phyloP scores from a whole-genome alignment of 23 red algal species.

The Gracilaria caudata region DNA sequence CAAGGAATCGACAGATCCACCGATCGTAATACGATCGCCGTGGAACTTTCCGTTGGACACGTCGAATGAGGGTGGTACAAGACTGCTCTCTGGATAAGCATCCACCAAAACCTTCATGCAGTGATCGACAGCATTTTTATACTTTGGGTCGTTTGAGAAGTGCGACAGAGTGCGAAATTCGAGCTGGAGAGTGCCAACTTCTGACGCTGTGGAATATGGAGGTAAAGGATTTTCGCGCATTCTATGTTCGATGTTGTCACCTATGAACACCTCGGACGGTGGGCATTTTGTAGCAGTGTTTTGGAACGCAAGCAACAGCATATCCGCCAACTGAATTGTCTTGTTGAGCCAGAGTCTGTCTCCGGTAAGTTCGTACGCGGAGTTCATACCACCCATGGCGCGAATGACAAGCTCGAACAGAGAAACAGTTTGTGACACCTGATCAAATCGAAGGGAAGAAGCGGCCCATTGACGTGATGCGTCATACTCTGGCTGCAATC shows the following conservation, averaged over 20 bases:
- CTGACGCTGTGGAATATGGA: slow-evolving; percentile 16
- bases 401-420: slow-evolving; percentile 80
- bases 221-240: not conserved
- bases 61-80: slow-evolving; percentile 32
- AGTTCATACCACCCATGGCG: slow-evolving; percentile 68
- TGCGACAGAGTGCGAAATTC: slow-evolving; percentile 57
- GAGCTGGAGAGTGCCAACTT: slow-evolving; percentile 43
- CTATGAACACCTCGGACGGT: slow-evolving; percentile 16
- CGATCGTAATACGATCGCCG: slow-evolving; percentile 43
- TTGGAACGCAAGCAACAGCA: slow-evolving; percentile 47
- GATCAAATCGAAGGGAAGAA: not conserved
- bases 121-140: slow-evolving; percentile 13
- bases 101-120: slow-evolving; percentile 6
- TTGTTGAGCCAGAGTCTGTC: slow-evolving; percentile 66
- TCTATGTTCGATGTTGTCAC: not conserved
- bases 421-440: slow-evolving; percentile 3
- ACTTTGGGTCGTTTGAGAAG: slow-evolving; percentile 37
- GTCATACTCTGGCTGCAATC: slow-evolving; percentile 59
- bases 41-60: slow-evolving; percentile 1
- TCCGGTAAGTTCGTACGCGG: slow-evolving; percentile 56
- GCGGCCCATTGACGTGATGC: slow-evolving; percentile 65
- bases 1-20: slow-evolving; percentile 41
- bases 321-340: slow-evolving; percentile 51
- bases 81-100: not conserved
- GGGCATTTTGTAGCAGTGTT: slow-evolving; percentile 13